Evolutionary conservation across 2,329 filamentous ascomycete genomes (phyloP).

Genomic region (Gyromitra esculenta): DNA sequence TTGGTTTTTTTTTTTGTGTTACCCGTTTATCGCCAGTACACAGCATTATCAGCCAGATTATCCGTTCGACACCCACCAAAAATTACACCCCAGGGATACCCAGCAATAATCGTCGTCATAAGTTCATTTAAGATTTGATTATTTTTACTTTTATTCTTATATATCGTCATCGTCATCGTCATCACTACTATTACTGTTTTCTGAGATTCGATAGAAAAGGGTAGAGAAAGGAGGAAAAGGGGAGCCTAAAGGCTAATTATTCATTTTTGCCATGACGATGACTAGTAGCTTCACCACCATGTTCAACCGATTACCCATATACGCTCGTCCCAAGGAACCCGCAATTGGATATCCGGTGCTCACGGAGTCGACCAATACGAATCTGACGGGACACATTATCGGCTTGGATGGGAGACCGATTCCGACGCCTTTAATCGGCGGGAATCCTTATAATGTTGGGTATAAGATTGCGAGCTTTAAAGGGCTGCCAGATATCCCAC

Average conservation of each 20-base stretch:
- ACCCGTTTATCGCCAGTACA: constrained; percentile 17
- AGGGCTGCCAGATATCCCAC: constrained; percentile 45
- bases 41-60: constrained; percentile 32
- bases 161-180: neutral
- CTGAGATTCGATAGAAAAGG: too few relatives aligned
- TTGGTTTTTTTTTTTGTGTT: constrained; percentile 33
- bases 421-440: constrained; percentile 27
- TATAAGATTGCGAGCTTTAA: constrained; percentile 47
- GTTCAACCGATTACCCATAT: constrained; percentile 58
- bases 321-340: constrained; percentile 57
- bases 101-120: neutral
- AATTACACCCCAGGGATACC: neutral
- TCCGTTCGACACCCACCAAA: constrained; percentile 16
- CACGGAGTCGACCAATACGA: constrained; percentile 53
- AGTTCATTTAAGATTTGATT: neutral
- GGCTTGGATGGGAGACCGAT: constrained; percentile 40
- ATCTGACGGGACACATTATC: constrained; percentile 48
- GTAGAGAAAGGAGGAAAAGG: constrained; percentile 26
- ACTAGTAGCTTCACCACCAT: constrained; percentile 55
- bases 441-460: constrained; percentile 30
- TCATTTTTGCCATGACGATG: constrained; percentile 33
- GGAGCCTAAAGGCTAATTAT: constrained; percentile 27
- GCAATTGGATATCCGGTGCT: constrained; percentile 57
- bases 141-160: neutral
- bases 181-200: neutral